Percentiles rank a stretch among this genome's conserved stretches.
These are phyloP conservation scores for Mayamaea pseudoterrestris DNA, from an alignment of 108 stramenopile species.

Conservation along the genomic window DNA sequence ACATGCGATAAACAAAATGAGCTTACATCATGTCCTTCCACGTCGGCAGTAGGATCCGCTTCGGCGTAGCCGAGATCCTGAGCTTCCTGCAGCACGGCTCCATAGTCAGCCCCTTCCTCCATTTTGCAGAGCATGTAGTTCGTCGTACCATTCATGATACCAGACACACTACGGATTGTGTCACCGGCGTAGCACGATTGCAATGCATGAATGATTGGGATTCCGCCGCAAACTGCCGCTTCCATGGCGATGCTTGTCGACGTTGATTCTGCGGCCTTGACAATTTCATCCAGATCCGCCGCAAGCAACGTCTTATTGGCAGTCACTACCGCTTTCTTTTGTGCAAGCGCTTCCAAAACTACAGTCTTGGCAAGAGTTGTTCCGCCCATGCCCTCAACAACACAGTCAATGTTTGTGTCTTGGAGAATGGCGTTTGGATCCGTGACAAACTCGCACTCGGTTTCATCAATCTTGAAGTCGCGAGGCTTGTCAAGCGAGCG, in stretches of 20 bases:
- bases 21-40: conserved; percentile 90
- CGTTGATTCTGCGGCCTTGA: conserved; percentile 8
- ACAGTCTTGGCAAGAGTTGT: conserved; percentile 42
- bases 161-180: conserved; percentile 45
- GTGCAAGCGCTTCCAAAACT: conserved; percentile 32
- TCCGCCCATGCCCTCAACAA: conserved; percentile 72
- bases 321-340: conserved; percentile 63
- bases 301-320: conserved; percentile 77
- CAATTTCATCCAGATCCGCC: conserved; percentile 23
- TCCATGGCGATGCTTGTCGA: conserved; percentile 62
- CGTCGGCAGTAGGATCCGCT: conserved; percentile 75
- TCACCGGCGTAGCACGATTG: conserved; percentile 56
- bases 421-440: conserved; percentile 48
- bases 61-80: conserved; percentile 73
- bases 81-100: conserved; percentile 55
- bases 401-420: conserved; percentile 53
- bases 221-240: conserved; percentile 79
- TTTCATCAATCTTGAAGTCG: conserved; percentile 51
- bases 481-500: conserved; percentile 55
- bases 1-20: too few relatives aligned
- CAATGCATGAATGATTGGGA: conserved; percentile 69
- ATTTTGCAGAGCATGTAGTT: conserved; percentile 79
- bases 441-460: conserved; percentile 32
- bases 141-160: conserved; percentile 78
- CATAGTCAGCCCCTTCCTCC: conserved; percentile 52